Conservation (phyloP, 441 rosid genomes). For the Euphorbia schlechtendalii region DNA sequence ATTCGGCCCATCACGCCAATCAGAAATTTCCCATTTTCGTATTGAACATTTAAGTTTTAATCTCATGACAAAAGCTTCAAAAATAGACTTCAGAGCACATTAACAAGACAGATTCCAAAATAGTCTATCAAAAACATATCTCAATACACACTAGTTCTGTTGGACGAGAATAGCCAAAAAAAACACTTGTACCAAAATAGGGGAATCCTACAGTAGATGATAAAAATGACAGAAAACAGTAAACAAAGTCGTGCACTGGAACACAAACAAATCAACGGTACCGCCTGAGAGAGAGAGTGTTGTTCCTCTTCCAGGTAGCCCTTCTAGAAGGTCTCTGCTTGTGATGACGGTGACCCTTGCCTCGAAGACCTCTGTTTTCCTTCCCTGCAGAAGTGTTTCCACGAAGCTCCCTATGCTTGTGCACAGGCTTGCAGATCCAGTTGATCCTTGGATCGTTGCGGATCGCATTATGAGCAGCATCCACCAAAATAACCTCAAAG, state of each 20-base stretch:
- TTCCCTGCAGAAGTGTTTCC: constrained; percentile 87
- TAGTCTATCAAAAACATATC: constrained; percentile 1
- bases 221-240: not conserved
- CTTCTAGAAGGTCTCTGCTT: constrained; percentile 75
- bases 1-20: too few species aligned
- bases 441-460: constrained; percentile 80
- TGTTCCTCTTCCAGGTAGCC: constrained; percentile 90
- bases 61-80: not conserved
- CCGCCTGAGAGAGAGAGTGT: constrained; percentile 61
- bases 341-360: constrained; percentile 76
- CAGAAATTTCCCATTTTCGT: too few species aligned
- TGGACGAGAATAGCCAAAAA: constrained; percentile 1
- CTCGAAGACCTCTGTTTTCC: constrained; percentile 81
- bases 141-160: not conserved
- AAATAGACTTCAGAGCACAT: not conserved
- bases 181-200: constrained; percentile 2
- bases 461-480: constrained; percentile 68
- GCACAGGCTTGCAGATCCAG: constrained; percentile 87
- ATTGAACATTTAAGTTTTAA: too few species aligned
- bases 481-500: constrained; percentile 70
- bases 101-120: not conserved
- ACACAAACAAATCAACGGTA: constrained; percentile 50
- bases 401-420: constrained; percentile 82
- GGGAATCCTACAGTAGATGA: constrained; percentile 8
- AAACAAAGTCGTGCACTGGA: not conserved